These are phyloP conservation scores for Zygoascus biomembranicola DNA, from an alignment of 805 yeast species.

Conservation along the genomic window DNA sequence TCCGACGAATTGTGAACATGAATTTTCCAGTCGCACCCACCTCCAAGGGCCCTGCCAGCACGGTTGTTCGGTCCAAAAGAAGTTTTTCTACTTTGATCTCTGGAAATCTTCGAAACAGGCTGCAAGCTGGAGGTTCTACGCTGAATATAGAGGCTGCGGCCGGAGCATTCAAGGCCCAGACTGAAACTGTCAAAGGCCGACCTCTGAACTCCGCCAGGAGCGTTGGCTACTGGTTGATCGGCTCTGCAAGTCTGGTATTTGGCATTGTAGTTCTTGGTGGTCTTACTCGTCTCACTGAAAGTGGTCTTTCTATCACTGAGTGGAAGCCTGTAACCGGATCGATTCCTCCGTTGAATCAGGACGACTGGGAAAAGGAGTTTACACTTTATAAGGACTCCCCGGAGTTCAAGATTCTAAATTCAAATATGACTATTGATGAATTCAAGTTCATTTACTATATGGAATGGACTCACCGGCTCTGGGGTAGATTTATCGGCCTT, in stretches of 20 bases:
- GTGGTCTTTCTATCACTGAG: conserved; percentile 92
- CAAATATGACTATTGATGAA: conserved; percentile 83
- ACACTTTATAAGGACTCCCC: conserved; percentile 76
- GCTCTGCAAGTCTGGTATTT: conserved; percentile 81
- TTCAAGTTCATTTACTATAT: conserved; percentile 89
- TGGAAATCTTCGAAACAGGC: neutral
- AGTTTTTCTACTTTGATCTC: neutral
- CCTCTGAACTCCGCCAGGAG: conserved; percentile 39
- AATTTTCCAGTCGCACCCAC: neutral
- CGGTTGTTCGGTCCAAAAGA: neutral
- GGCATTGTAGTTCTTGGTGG: conserved; percentile 98
- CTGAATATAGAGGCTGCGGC: conserved; percentile 2
- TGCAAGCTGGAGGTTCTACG: neutral
- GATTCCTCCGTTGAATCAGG: conserved; percentile 73
- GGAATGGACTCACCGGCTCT: conserved; percentile 96
- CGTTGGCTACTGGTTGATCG: conserved; percentile 84
- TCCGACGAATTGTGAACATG: neutral
- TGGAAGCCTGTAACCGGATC: conserved; percentile 98
- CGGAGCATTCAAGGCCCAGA: conserved; percentile 3
- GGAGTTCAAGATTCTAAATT: conserved; percentile 81
- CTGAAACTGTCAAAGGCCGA: conserved; percentile 3
- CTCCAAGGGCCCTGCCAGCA: neutral
- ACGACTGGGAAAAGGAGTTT: conserved; percentile 84
- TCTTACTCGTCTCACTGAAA: conserved; percentile 86
- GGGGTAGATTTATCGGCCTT: conserved; percentile 87